Conservation (phyloP, 2,329 filamentous ascomycete species). For the Rhynchosporium secalis region DNA sequence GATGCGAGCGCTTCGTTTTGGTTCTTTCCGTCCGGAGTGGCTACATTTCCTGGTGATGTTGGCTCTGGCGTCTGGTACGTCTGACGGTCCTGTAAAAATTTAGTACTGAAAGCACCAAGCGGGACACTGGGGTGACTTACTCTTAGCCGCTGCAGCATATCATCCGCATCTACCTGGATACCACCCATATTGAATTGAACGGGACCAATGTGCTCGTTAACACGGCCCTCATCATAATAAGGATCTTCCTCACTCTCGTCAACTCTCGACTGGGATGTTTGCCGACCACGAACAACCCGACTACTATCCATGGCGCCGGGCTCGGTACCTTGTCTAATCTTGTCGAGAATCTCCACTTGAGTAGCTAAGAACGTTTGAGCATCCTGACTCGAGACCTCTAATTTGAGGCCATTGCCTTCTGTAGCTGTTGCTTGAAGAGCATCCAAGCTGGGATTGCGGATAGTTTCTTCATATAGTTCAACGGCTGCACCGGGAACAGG, state of each 20-base stretch:
- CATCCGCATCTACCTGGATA: constrained; percentile 92
- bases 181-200: constrained; percentile 99
- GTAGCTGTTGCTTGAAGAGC: constrained; percentile 56
- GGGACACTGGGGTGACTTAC: constrained; percentile 47
- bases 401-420: constrained; percentile 42
- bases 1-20: constrained; percentile 60
- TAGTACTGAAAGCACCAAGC: constrained; percentile 5
- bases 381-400: constrained; percentile 65
- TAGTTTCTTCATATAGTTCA: constrained; percentile 74
- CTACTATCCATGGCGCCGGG: constrained; percentile 35
- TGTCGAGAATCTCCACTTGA: constrained; percentile 76
- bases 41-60: constrained; percentile 33
- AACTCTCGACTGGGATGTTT: constrained; percentile 23
- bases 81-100: constrained; percentile 38
- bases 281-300: constrained; percentile 31
- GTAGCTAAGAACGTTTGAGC: constrained; percentile 75
- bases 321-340: constrained; percentile 54
- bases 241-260: constrained; percentile 30
- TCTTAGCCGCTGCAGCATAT: constrained; percentile 85
- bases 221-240: constrained; percentile 32
- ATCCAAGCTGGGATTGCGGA: constrained; percentile 70
- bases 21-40: constrained; percentile 46
- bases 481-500: constrained; percentile 58
- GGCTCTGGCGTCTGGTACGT: constrained; percentile 39
- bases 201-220: constrained; percentile 78